Conservation (phyloP, 805 yeast genomes). For the Nakazawaea pomicola region DNA sequence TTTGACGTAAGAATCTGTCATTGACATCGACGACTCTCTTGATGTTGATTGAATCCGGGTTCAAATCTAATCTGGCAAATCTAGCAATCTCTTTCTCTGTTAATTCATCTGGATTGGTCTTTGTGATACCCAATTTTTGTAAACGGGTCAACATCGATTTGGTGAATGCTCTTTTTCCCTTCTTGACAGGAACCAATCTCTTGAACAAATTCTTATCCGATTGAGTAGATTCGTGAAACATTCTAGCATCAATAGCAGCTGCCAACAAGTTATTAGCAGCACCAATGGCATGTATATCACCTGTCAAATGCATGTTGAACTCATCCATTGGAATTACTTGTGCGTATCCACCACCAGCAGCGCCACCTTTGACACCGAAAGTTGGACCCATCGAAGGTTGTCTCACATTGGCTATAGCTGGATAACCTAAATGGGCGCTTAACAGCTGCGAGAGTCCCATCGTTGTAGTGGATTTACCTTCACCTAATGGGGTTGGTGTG, state of each 20-base stretch:
- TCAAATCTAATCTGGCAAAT: constrained; percentile 70
- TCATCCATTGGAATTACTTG: constrained; percentile 89
- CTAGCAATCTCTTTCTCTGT: constrained; percentile 59
- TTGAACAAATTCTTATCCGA: constrained; percentile 65
- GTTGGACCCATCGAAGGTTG: constrained; percentile 91
- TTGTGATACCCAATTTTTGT: constrained; percentile 60
- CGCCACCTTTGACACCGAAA: constrained; percentile 86
- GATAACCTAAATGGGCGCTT: constrained; percentile 66
- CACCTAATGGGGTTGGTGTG: constrained; percentile 84
- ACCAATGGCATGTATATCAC: constrained; percentile 82
- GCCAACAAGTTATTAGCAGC: constrained; percentile 78
- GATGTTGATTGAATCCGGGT: constrained; percentile 76
- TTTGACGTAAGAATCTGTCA: constrained; percentile 73
- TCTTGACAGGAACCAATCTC: constrained; percentile 71
- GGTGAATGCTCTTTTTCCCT: constrained; percentile 65
- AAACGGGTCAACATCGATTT: constrained; percentile 64
- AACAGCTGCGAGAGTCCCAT: constrained; percentile 79
- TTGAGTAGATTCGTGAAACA: constrained; percentile 78
- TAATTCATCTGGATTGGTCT: constrained; percentile 68
- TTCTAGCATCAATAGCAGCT: constrained; percentile 83
- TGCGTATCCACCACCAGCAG: constrained; percentile 87
- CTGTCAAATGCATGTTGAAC: constrained; percentile 80
- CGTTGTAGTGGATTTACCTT: constrained; percentile 82
- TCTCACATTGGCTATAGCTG: constrained; percentile 76
- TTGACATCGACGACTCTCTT: constrained; percentile 83